Evolutionary conservation across 73 alveolate genomes (phyloP).

Genomic region (Durusdinium trenchii): DNA sequence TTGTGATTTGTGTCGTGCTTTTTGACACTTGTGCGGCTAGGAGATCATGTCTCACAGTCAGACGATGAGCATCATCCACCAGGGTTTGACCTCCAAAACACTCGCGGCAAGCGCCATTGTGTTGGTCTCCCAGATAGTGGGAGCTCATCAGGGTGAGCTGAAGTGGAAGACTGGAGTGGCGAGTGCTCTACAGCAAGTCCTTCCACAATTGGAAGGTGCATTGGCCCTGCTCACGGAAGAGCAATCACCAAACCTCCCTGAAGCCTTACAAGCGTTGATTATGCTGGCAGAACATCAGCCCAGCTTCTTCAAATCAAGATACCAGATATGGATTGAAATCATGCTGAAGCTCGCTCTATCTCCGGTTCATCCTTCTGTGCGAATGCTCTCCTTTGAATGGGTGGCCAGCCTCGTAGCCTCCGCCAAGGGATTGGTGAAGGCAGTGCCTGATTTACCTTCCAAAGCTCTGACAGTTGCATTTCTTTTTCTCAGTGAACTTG

Average conservation of each 20-base stretch:
- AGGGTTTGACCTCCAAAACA: background rate
- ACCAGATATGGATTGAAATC: conserved; percentile 20
- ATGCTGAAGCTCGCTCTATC: conserved; percentile 16
- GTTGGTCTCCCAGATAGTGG: background rate
- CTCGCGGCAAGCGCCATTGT: background rate
- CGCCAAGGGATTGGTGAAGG: conserved; percentile 19
- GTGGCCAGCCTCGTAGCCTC: background rate
- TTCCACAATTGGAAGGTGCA: conserved; percentile 12
- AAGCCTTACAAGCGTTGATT: conserved; percentile 53
- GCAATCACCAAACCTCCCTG: background rate
- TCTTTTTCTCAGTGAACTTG: background rate
- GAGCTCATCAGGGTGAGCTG: background rate
- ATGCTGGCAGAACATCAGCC: background rate
- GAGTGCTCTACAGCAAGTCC: background rate
- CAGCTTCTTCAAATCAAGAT: conserved; percentile 8
- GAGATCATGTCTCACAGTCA: background rate
- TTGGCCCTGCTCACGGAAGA: background rate
- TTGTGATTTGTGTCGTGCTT: no score
- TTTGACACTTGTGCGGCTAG: background rate
- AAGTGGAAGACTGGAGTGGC: background rate
- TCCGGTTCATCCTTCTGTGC: background rate
- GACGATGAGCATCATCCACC: background rate
- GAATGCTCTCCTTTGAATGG: conserved; percentile 36
- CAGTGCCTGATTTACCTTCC: background rate
- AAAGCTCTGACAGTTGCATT: conserved; percentile 3